A percentile compares a stretch with the other conserved stretches of the same genome.
Conservation (phyloP, 345 rosid species). For the Rhizophora mangle region DNA sequence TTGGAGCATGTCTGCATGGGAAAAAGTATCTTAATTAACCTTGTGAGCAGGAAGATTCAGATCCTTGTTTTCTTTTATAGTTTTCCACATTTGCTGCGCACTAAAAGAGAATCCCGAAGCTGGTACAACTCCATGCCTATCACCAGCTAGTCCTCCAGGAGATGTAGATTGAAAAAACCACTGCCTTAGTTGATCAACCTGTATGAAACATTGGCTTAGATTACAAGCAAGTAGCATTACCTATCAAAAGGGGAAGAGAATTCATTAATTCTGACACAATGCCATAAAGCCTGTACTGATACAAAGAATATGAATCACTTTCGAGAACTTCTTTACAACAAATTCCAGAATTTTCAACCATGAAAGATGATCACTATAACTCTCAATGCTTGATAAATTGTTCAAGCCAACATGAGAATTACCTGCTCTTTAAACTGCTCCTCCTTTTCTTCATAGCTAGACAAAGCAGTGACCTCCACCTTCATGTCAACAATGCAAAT, state of each 20-base stretch:
- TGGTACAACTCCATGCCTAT: slow-evolving; percentile 31
- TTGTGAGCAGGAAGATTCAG: slow-evolving; percentile 39
- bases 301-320: not conserved
- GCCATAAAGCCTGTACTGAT: too few species aligned
- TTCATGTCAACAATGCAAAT: slow-evolving; percentile 14
- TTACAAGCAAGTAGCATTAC: slow-evolving; percentile 1
- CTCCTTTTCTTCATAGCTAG: slow-evolving; percentile 39
- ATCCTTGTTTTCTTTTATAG: slow-evolving; percentile 36
- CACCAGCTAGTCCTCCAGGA: slow-evolving; percentile 42
- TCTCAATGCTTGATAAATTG: not conserved
- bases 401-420: not conserved
- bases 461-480: slow-evolving; percentile 37
- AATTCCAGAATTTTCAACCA: slow-evolving; percentile 3
- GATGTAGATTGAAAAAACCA: slow-evolving; percentile 33
- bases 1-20: not conserved
- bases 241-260: not conserved
- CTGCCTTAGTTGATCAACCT: slow-evolving; percentile 38
- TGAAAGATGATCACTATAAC: not conserved
- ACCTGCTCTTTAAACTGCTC: slow-evolving; percentile 36
- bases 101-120: slow-evolving; percentile 36
- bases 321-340: not conserved
- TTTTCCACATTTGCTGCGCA: slow-evolving; percentile 33
- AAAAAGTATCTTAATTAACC: slow-evolving; percentile 9
- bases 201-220: slow-evolving; percentile 10
- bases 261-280: too few species aligned